These are phyloP conservation scores for Metschnikowia rubicola DNA, from an alignment of 805 yeast genomes.

Conservation along the genomic window DNA sequence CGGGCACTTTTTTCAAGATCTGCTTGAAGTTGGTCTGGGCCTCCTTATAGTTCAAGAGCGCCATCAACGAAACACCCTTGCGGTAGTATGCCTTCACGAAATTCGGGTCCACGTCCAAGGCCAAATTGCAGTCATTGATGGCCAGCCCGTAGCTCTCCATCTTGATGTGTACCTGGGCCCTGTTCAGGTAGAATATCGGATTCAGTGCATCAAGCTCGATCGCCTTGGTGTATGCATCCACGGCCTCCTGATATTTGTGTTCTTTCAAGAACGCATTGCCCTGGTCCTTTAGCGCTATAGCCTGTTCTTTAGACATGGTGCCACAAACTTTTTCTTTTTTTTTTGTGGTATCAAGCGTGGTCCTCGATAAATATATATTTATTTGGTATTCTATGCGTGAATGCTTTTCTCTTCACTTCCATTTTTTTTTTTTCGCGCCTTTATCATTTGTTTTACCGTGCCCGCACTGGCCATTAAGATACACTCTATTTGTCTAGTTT, in stretches of 20 bases:
- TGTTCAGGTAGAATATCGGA: conserved; percentile 70
- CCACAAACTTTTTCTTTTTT: too few species aligned
- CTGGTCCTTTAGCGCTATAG: conserved; percentile 54
- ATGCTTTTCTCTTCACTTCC: too few species aligned
- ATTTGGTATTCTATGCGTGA: too few species aligned
- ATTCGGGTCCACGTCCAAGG: conserved; percentile 62
- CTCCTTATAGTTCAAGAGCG: conserved; percentile 69
- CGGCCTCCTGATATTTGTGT: conserved; percentile 61
- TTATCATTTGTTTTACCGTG: too few species aligned
- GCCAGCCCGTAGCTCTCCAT: conserved; percentile 85
- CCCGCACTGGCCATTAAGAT: too few species aligned
- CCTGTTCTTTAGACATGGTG: conserved; percentile 28
- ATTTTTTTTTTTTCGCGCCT: too few species aligned
- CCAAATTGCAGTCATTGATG: conserved; percentile 68
- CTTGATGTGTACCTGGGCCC: conserved; percentile 88
- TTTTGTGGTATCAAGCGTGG: too few species aligned
- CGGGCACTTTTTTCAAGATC: conserved; percentile 61
- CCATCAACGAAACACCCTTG: conserved; percentile 77
- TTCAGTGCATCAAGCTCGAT: conserved; percentile 58
- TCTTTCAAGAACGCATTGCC: conserved; percentile 75
- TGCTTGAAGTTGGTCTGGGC: conserved; percentile 67
- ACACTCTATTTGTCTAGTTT: too few species aligned
- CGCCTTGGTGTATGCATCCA: conserved; percentile 70
- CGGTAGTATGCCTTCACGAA: conserved; percentile 83
- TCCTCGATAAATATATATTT: too few species aligned